Conservation (phyloP, 2,329 filamentous ascomycete genomes). For the Nannizziopsis barbatae region DNA sequence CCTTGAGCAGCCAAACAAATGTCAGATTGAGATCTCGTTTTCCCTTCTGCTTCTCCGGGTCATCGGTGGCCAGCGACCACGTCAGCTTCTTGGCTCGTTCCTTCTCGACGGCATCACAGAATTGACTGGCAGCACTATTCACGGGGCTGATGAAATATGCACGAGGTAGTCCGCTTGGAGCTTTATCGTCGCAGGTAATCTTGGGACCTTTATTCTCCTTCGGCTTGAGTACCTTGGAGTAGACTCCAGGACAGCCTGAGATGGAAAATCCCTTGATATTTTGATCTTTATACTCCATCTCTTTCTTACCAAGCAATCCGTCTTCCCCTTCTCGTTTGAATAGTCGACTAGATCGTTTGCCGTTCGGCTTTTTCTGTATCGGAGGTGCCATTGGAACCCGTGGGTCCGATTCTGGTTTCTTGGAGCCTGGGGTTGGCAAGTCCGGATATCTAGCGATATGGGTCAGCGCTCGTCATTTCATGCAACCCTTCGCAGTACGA, state of each 20-base stretch:
- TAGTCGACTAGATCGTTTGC: neutral
- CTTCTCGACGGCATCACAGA: conserved; percentile 4
- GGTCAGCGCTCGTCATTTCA: neutral
- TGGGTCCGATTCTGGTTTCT: conserved; percentile 2
- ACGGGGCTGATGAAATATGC: neutral
- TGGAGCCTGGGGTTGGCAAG: conserved; percentile 6
- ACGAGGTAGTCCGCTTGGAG: conserved; percentile 1
- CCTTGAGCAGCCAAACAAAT: neutral
- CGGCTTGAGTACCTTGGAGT: neutral
- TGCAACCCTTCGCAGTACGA: neutral
- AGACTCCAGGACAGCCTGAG: neutral
- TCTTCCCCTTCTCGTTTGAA: neutral
- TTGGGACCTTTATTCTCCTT: neutral
- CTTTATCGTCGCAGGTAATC: conserved; percentile 3
- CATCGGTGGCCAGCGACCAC: neutral
- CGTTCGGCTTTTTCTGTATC: neutral
- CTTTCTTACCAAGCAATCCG: neutral
- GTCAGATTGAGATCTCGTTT: neutral
- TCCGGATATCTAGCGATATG: neutral
- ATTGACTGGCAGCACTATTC: neutral
- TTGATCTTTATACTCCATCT: conserved; percentile 5
- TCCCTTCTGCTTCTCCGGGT: neutral
- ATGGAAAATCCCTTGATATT: conserved; percentile 2
- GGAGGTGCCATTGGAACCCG: neutral
- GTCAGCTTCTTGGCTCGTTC: neutral